Evolutionary conservation across 169 alveolate genomes (phyloP), one percentile per base, ranked within the genome.

Genomic region (Plasmodium cynomolgi): DNA sequence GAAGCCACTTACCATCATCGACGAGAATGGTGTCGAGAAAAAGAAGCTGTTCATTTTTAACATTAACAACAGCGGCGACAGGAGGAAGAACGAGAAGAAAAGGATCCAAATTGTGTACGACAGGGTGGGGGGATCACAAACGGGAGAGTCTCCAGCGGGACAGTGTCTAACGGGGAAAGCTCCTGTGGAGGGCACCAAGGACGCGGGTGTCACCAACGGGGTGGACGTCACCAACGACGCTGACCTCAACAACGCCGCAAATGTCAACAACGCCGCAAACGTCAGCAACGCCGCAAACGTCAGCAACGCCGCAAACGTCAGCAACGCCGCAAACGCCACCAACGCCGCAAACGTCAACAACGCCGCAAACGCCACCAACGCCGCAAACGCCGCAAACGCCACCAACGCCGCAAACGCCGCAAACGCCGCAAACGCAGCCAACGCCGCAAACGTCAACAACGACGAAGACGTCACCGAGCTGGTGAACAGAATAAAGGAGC

Each of bases 41-140:
- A 88, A 88, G 47, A 88, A 88, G 34, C 83, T 88, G 3, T 88
- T 88, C 50, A 88, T 88, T n/a, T 88, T 88, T 88, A 88, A 88
- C 39, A 88, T 88, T 20, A 88, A 88, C 72, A 88, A 58, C 50
- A 86, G 81, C 31, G 47, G 31, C 41, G 74, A 23, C 31, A 88
- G 54, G 23, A 71, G 54, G 23, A 88, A 88, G 54, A 77, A 77
- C 71, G 94, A 88, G 20, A 88, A 41, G 34, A 88, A 81, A 26
- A 56, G 94, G 73, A 88, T 88, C 5, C 84, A 88, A 79, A 88
- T 88, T 41, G 75, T 88, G 54, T 80, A 88, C 33, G 94, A 80
- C 47, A 23, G 50, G 34, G 75, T 17, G 20, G 47, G 31, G 77
- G 41, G 56, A 80, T 1, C 31, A 39, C 26, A 34, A 80, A 17